Evolutionary conservation across 2,329 filamentous ascomycete genomes (phyloP).

Genomic region (Thermochaetoides dissita): DNA sequence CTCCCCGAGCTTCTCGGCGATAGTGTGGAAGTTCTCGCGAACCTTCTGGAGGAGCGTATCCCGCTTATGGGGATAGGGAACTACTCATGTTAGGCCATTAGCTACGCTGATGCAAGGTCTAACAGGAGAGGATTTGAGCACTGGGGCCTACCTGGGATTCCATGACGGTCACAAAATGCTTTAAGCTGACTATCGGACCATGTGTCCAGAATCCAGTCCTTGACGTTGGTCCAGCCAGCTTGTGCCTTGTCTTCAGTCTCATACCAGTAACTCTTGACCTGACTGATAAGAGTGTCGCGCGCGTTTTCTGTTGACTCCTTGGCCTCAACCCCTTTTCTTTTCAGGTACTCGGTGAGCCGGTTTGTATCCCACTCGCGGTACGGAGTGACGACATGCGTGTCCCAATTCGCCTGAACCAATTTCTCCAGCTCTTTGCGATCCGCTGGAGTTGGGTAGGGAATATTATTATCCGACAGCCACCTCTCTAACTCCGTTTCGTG

Average conservation of each 20-base stretch:
- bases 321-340: conserved; percentile 55
- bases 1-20: conserved; percentile 62
- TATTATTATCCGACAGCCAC: conserved; percentile 84
- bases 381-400: conserved; percentile 56
- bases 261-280: conserved; percentile 62
- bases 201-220: conserved; percentile 89
- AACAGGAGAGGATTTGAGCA: neutral
- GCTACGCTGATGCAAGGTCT: too few species aligned
- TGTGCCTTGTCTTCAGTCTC: conserved; percentile 67
- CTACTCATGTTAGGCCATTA: too few species aligned
- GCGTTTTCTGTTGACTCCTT: conserved; percentile 52
- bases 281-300: conserved; percentile 52
- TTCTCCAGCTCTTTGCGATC: conserved; percentile 92
- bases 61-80: conserved; percentile 73
- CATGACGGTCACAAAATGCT: conserved; percentile 77
- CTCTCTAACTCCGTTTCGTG: conserved; percentile 94
- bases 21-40: conserved; percentile 66
- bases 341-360: conserved; percentile 54
- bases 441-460: conserved; percentile 78
- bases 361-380: conserved; percentile 65
- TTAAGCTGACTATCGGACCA: conserved; percentile 93
- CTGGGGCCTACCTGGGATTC: conserved; percentile 63
- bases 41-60: conserved; percentile 67
- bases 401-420: conserved; percentile 83
- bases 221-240: conserved; percentile 55